These are phyloP conservation scores for Paecilomyces variotii DNA, from an alignment of 2,329 filamentous ascomycete genomes.

Conservation along the genomic window DNA sequence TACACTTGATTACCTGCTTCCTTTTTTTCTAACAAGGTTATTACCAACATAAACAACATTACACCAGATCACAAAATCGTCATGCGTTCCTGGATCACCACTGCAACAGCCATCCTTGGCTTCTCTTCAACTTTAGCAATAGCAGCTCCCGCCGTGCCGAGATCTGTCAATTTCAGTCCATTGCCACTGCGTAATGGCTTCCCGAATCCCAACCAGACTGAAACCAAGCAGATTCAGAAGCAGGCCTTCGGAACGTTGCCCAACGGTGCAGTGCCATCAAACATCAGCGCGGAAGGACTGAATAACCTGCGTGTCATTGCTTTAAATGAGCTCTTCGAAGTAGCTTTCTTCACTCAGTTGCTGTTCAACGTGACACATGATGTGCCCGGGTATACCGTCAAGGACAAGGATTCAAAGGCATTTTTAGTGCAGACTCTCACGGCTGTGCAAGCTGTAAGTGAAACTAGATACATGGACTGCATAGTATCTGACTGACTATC, in stretches of 20 bases:
- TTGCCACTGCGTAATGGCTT: conserved; percentile 41
- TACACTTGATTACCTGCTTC: background rate
- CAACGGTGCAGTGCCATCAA: conserved; percentile 40
- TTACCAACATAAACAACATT: background rate
- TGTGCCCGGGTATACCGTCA: conserved; percentile 39
- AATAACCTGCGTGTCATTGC: conserved; percentile 54
- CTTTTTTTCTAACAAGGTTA: background rate
- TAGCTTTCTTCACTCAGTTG: conserved; percentile 57
- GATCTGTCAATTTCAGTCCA: background rate
- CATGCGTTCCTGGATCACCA: background rate
- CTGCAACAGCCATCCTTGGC: background rate
- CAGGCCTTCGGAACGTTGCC: conserved; percentile 52
- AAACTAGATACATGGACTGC: background rate
- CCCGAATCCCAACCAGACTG: conserved; percentile 42
- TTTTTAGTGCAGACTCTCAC: background rate
- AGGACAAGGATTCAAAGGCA: background rate
- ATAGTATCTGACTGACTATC: conserved; percentile 26
- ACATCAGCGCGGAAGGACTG: conserved; percentile 38
- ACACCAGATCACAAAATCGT: background rate
- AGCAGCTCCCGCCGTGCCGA: background rate
- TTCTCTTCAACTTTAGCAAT: background rate
- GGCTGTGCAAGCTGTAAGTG: background rate
- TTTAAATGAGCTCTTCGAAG: conserved; percentile 61
- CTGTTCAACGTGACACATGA: conserved; percentile 53
- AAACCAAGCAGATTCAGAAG: conserved; percentile 42